Base-by-base conservation (phyloP, 2,329 filamentous ascomycete genomes). In the Lasiodiplodia theobromae region DNA sequence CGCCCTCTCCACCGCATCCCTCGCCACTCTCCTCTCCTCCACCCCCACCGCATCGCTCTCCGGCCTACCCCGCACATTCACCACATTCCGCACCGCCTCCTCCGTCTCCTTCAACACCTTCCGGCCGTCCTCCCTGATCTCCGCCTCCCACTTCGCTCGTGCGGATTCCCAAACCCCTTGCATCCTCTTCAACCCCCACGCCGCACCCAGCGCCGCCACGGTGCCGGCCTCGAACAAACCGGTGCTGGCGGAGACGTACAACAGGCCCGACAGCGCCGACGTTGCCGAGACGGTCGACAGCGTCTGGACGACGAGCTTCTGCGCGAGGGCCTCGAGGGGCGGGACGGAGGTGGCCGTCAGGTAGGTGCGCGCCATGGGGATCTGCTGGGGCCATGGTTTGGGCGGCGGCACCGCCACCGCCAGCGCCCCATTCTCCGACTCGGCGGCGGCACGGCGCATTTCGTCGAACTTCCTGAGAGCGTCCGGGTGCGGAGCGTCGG, bases 351-450 rank as follows among this genome's bases (percentile, higher is more conserved):
- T 76, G 14, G 76, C 74, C 31, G 82, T 73, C 51, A 85, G 79
- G 16, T 78, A 72, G 34, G 85, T 82, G n/a, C 94, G 88, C 8
- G 90, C 89, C 31, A 87, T 85, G 16, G 91, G 84, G 69, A 97
- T 95, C 69, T 93, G 88, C 2, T 87, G 86, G 1, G 91, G 92
- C 93, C 92, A 97, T 31, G 86, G 87, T 2, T 77, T 76, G 23
- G 77, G 73, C 68, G 71, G 69, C 5, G 71, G 71, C 6, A 77
- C 37, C 11, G 37, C 16, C 44, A 31, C 4, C 31, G 44, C 60
- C 11, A 47, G 44, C 25, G 10, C 31, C 2, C 21, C 38, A 14
- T 51, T 11, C 8, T 57, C 38, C n/a, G 31, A 16, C 28, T 23
- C 11, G 31, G 58, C 37, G 23, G 23, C 44, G 2, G 31, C 47